These are phyloP conservation scores for Oenanthe javanica DNA, from an alignment of 140 eudicot genomes.

Conservation along the genomic window DNA sequence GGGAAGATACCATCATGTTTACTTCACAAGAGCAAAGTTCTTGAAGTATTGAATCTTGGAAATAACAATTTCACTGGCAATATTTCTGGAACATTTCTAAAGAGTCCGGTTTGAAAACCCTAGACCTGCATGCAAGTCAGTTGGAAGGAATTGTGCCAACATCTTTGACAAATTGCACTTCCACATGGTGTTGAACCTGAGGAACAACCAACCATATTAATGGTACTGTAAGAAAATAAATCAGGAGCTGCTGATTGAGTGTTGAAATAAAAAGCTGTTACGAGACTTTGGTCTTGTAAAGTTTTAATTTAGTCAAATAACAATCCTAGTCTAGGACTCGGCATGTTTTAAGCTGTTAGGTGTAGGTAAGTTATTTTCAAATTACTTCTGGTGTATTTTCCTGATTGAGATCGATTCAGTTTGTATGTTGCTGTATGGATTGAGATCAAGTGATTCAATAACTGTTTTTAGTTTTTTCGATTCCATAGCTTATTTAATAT, in stretches of 20 bases:
- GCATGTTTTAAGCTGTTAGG: not conserved
- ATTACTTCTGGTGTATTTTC: too few species aligned
- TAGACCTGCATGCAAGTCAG: constrained; percentile 43
- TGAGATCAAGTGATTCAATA: too few species aligned
- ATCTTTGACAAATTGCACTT: too few species aligned
- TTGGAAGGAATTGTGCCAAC: constrained; percentile 44
- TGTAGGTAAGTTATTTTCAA: too few species aligned
- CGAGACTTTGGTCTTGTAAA: not conserved
- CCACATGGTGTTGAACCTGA: too few species aligned
- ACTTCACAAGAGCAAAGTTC: constrained; percentile 14
- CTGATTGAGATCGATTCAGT: not conserved
- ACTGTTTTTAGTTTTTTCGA: too few species aligned
- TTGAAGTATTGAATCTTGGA: constrained; percentile 59
- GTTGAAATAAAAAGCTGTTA: not conserved
- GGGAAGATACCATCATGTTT: constrained; percentile 57
- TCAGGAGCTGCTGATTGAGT: not conserved
- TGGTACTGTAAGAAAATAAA: not conserved
- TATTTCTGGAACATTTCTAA: constrained; percentile 34
- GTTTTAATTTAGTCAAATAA: not conserved
- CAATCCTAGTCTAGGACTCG: not conserved
- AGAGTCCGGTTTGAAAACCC: constrained; percentile 40
- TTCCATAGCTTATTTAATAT: not conserved
- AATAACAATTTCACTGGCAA: constrained; percentile 39
- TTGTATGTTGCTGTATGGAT: too few species aligned
- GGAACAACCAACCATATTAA: too few species aligned